Evolutionary conservation across 1,284 basidiomycete species (phyloP).

Genomic region (Agroathelia rolfsii): DNA sequence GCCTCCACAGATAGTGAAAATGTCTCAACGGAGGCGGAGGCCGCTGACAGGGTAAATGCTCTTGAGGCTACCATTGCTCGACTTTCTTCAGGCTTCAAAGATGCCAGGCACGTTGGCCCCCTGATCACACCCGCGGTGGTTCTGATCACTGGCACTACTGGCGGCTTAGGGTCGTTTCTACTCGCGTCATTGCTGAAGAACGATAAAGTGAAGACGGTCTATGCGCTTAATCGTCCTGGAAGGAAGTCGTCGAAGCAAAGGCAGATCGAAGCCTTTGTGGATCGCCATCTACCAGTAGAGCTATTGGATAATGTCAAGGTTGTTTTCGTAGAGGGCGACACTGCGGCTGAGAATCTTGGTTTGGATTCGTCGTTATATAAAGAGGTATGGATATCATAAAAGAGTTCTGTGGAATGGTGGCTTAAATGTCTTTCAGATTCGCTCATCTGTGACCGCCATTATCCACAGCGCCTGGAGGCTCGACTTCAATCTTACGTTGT

Average conservation of each 20-base stretch:
- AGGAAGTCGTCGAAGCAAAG: slow-evolving; percentile 4
- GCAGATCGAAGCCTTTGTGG: slow-evolving; percentile 11
- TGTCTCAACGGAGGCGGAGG: no score
- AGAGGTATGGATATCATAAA: no score
- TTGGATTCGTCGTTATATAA: slow-evolving; percentile 14
- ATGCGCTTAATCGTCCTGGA: slow-evolving; percentile 13
- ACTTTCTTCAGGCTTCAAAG: no score
- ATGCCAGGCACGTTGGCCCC: no score
- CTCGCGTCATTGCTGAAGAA: slow-evolving; percentile 10
- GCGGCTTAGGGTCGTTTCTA: slow-evolving; percentile 14
- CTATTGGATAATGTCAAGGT: slow-evolving; percentile 13
- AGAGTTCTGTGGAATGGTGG: no score
- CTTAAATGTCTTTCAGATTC: no score
- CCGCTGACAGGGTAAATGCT: no score
- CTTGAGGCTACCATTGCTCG: no score
- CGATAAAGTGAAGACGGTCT: slow-evolving; percentile 12
- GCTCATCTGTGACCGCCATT: slow-evolving; percentile 16
- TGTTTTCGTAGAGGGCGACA: slow-evolving; percentile 17
- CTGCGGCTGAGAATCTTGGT: slow-evolving; percentile 14
- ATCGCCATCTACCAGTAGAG: slow-evolving; percentile 12
- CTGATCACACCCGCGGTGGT: no score
- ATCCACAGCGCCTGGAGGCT: slow-evolving; percentile 25
- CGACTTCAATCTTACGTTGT: slow-evolving; percentile 25
- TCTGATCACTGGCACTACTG: slow-evolving; percentile 19
- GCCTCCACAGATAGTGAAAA: no score